Base-by-base conservation (phyloP, 106 monocot genomes). In the Allium fistulosum region DNA sequence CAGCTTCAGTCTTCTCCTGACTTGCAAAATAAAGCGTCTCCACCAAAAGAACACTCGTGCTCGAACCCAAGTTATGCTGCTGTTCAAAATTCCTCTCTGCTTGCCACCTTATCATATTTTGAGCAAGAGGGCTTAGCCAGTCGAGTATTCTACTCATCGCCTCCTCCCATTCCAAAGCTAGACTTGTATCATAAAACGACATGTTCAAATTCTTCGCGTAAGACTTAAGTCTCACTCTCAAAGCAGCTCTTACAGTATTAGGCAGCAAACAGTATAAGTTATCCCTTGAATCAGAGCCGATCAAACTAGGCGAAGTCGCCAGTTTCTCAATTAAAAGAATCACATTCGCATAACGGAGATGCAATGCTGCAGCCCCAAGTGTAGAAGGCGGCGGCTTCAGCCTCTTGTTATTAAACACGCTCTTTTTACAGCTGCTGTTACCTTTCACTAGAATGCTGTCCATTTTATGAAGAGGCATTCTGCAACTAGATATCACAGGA, bases 51-150 rank as follows among this genome's bases (percentile, higher is more conserved):
- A 85, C 72, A 49, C 69, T 80, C 9, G 82, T 18, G 53, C 73
- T 78, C 2, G 81, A 78, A 49, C 62, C 68, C 59, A 82, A 57
- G 22, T 77, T 64, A 62, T 77, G 81, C 69, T 87, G 90, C 69
- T 87, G 90, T 46, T 88, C 94, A 17, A 84, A 91, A 53, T 63
- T 85, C 58, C 83, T 56, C 56, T 91, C 94, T 0, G 87, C 79
- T 66, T 94, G 94, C 90, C 94, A 94, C 69, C 79, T 74, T 13
- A 91, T 62, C 87, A 80, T 91, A 76, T 88, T 88, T 50, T 83
- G 85, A 11, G 94, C 94, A 53, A 94, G 87, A 0, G 94, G 94
- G 3, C 81, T 69, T 52, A 94, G 50, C 94, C 94, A 94, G 15
- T 80, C 79, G 62, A 94, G 45, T 49, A 85, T 85, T 64, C 75